These are phyloP conservation scores for Penicillium angulare DNA, from an alignment of 495 filamentous ascomycete genomes.

Conservation along the genomic window DNA sequence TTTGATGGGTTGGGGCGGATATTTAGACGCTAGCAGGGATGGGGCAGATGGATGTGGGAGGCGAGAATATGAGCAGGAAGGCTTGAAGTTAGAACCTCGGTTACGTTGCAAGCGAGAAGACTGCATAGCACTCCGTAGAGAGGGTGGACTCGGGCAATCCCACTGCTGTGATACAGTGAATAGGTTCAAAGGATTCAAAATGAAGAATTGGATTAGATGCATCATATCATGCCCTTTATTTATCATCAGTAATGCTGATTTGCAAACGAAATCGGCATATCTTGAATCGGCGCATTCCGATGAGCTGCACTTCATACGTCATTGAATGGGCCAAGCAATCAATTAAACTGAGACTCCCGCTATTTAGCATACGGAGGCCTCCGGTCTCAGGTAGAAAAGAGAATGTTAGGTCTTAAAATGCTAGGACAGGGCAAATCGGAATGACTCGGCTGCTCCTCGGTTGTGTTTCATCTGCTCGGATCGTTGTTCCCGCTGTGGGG, in stretches of 20 bases:
- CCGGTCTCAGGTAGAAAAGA: conserved; percentile 24
- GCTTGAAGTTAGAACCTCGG: no score
- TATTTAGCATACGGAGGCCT: conserved; percentile 18
- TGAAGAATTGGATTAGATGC: no score
- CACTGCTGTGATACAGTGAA: no score
- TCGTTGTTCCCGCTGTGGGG: conserved; percentile 32
- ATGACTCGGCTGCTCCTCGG: conserved; percentile 23
- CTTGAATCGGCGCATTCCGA: not conserved
- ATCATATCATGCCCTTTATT: not conserved
- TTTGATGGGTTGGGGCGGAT: not conserved
- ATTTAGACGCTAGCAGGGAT: not conserved
- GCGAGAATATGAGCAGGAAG: no score
- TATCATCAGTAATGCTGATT: no score
- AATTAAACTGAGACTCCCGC: conserved; percentile 23
- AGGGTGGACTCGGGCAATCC: no score
- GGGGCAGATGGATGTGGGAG: not conserved
- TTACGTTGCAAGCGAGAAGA: no score
- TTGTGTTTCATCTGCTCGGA: conserved; percentile 22
- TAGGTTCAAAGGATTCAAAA: no score
- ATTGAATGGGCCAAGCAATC: conserved; percentile 14
- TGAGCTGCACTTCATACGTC: conserved; percentile 7
- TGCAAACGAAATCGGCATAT: not conserved
- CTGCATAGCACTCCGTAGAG: no score
- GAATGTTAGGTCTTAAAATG: conserved; percentile 7
- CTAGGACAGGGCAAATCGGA: conserved; percentile 26